These are phyloP conservation scores for Fusarium sp. DNA, from an alignment of 2,329 filamentous ascomycete genomes.

Conservation along the genomic window DNA sequence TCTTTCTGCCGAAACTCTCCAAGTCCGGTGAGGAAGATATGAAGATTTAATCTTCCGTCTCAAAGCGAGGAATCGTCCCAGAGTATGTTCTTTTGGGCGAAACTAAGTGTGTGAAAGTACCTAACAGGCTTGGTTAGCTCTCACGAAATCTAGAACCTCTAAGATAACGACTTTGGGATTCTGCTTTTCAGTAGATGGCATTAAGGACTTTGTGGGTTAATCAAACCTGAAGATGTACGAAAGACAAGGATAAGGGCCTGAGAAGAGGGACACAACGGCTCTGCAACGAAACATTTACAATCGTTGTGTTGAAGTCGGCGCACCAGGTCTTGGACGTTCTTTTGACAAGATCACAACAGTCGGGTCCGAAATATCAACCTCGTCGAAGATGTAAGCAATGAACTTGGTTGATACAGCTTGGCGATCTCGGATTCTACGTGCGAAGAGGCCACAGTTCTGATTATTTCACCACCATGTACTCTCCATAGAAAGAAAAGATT, in stretches of 20 bases:
- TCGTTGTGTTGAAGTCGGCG: constrained; percentile 1
- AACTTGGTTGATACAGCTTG: neutral
- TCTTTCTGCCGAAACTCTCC: constrained; percentile 31
- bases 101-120: constrained; percentile 50
- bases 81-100: constrained; percentile 59
- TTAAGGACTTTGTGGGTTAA: constrained; percentile 4
- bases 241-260: neutral
- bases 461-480: neutral
- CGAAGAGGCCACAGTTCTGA: neutral
- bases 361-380: neutral
- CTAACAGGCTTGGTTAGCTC: constrained; percentile 46
- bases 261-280: neutral
- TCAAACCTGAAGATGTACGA: neutral
- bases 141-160: neutral
- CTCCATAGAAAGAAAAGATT: constrained; percentile 12
- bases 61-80: constrained; percentile 52
- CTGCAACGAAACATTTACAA: neutral
- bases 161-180: neutral
- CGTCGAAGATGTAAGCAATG: neutral
- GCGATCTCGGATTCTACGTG: neutral
- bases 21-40: constrained; percentile 29
- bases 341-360: neutral
- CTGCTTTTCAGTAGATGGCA: neutral
- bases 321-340: neutral
- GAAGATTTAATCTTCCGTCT: neutral